These are phyloP conservation scores for Bonia amplexicaulis DNA, from an alignment of 176 grass and related monocot genomes.

Conservation along the genomic window DNA sequence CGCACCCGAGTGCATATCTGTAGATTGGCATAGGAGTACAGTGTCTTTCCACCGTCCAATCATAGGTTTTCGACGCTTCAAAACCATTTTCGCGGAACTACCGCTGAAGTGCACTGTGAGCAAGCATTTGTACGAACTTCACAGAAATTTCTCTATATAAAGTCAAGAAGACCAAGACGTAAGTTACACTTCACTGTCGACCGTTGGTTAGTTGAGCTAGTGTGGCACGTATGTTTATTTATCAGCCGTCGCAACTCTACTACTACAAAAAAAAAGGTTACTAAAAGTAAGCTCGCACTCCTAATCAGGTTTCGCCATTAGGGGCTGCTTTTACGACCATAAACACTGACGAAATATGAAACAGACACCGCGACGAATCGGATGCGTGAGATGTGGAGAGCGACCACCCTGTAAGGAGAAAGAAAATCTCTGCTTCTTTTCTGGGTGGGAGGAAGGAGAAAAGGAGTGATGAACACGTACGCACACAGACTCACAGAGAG, in stretches of 20 bases:
- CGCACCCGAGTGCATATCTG: background rate
- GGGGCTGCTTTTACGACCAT: background rate
- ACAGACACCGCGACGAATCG: background rate
- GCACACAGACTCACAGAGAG: background rate
- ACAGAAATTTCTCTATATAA: background rate
- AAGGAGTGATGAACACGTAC: conserved; percentile 20
- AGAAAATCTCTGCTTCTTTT: background rate
- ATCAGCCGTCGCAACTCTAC: background rate
- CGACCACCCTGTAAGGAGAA: background rate
- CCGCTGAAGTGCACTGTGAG: background rate
- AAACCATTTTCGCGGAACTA: background rate
- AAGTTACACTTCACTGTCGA: too few relatives aligned
- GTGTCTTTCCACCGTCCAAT: conserved; percentile 6
- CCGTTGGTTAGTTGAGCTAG: background rate
- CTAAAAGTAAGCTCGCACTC: background rate
- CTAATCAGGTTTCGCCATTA: background rate
- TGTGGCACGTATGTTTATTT: background rate
- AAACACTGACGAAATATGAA: background rate
- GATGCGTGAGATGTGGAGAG: background rate
- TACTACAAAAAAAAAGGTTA: background rate
- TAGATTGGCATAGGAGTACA: background rate
- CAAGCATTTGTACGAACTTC: background rate
- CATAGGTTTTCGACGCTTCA: background rate
- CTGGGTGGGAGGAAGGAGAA: background rate
- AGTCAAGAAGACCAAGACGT: too few relatives aligned